phyloP scores from a whole-genome alignment of 2,329 filamentous ascomycete genomes.

The Apiospora aurea region DNA sequence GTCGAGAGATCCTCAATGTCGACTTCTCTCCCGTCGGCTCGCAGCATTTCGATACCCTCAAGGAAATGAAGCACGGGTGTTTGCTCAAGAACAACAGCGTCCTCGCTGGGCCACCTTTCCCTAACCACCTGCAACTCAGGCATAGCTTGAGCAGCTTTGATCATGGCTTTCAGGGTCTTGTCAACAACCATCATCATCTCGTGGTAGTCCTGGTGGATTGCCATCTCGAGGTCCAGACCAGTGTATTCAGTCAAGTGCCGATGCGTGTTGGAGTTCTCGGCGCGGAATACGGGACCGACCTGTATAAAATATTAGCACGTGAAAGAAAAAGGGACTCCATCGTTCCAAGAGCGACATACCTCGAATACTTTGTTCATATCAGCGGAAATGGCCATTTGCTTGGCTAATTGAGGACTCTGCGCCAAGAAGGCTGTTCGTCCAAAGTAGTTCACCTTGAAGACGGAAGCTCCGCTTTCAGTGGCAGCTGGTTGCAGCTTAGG shows the following conservation, averaged over 20 bases:
- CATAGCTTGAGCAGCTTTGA: constrained; percentile 70
- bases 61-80: constrained; percentile 83
- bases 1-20: constrained; percentile 84
- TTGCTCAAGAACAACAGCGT: constrained; percentile 85
- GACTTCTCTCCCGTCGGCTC: constrained; percentile 79
- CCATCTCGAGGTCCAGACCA: constrained; percentile 92
- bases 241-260: constrained; percentile 95
- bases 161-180: constrained; percentile 78
- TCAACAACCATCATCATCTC: constrained; percentile 85
- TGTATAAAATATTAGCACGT: constrained; percentile 27
- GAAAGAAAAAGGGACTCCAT: not conserved
- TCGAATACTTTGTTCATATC: constrained; percentile 92
- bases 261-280: constrained; percentile 95
- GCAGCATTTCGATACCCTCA: constrained; percentile 81
- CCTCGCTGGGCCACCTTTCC: constrained; percentile 83
- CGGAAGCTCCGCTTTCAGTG: constrained; percentile 88
- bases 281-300: constrained; percentile 88
- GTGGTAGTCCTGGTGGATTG: constrained; percentile 86
- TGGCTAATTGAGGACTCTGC: constrained; percentile 89
- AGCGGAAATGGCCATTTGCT: constrained; percentile 90
- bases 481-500: constrained; percentile 90
- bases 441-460: constrained; percentile 94
- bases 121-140: constrained; percentile 82
- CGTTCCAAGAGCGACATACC: constrained; percentile 39
- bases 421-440: constrained; percentile 85